phyloP scores from a whole-genome alignment of 306 rosid species.

The Abrus precatorius region DNA sequence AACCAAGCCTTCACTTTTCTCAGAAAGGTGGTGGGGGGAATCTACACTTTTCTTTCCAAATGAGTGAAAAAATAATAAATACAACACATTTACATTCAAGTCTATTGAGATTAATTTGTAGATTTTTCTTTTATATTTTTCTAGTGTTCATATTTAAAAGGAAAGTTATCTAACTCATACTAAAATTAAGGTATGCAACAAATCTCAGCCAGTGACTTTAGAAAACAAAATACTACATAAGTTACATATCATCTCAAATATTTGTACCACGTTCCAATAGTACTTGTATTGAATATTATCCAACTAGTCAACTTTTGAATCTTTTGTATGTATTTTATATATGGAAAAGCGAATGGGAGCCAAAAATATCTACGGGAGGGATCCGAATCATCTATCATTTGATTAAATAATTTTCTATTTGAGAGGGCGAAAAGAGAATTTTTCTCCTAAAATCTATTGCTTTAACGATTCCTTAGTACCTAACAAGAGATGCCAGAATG shows the following conservation, averaged over 20 bases:
- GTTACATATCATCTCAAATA: not conserved
- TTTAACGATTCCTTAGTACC: not conserved
- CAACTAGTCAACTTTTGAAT: not conserved
- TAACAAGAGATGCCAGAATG: not conserved
- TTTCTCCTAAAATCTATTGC: not conserved
- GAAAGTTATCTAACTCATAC: not conserved
- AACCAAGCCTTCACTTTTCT: too few species aligned
- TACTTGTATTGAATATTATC: not conserved
- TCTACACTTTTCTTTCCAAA: too few species aligned
- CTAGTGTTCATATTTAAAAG: not conserved
- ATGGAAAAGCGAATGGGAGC: not conserved
- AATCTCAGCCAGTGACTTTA: not conserved
- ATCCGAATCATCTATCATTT: not conserved
- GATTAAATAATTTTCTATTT: not conserved
- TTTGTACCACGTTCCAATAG: not conserved
- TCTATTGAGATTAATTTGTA: too few species aligned
- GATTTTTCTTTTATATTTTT: too few species aligned
- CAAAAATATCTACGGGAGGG: not conserved
- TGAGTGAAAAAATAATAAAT: too few species aligned
- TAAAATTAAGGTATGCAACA: not conserved
- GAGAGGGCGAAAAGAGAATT: not conserved
- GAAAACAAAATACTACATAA: not conserved
- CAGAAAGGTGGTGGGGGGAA: too few species aligned
- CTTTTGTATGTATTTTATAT: not conserved
- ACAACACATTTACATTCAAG: too few species aligned